phyloP scores from a whole-genome alignment of 306 rosid species.

The Cucurbita ficifolia region DNA sequence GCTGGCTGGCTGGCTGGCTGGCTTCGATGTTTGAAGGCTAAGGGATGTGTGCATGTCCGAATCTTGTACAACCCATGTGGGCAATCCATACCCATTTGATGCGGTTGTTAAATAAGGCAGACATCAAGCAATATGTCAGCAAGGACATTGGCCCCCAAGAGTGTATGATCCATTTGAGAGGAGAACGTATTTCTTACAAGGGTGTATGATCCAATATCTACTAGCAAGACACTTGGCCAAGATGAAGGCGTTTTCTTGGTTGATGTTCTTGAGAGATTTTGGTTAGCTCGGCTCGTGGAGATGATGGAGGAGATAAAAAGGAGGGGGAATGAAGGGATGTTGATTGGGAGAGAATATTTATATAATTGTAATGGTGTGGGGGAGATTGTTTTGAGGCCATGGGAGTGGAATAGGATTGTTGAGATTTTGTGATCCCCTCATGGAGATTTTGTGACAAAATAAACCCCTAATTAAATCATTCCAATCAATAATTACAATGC shows the following conservation, averaged over 20 bases:
- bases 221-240: no score
- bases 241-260: no score
- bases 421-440: constrained; percentile 2
- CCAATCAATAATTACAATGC: background rate
- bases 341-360: background rate
- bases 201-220: no score
- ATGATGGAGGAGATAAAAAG: background rate
- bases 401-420: constrained; percentile 14
- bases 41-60: constrained; percentile 2
- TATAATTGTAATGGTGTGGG: background rate
- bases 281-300: background rate
- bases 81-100: constrained; percentile 22
- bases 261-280: background rate
- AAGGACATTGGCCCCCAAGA: no score
- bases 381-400: background rate
- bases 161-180: no score
- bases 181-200: no score
- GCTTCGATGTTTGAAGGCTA: constrained; percentile 1
- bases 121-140: no score
- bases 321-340: background rate
- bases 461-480: background rate
- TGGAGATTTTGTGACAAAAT: constrained; percentile 11
- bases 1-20: background rate
- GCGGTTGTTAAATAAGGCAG: no score
- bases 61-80: constrained; percentile 16